Percentiles rank a stretch among this genome's conserved stretches.
These are phyloP conservation scores for Atalantia buxifolia DNA, from an alignment of 345 rosid genomes.

Conservation along the genomic window DNA sequence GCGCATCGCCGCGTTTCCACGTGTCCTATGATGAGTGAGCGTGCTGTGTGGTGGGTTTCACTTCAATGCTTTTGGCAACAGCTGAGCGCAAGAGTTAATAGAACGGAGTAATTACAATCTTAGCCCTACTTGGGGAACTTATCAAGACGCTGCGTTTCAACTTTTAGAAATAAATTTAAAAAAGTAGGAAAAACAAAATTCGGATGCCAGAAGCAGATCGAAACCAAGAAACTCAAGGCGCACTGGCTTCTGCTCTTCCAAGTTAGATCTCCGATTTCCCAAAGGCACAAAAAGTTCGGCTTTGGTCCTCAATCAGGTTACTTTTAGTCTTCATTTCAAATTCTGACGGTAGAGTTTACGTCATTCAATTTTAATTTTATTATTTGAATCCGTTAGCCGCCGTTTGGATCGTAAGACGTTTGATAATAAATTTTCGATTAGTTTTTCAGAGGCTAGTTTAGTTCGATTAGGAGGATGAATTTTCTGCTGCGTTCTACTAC, in stretches of 20 bases:
- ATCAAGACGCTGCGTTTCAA: slow-evolving; percentile 1
- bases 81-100: background rate
- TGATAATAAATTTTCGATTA: background rate
- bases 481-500: slow-evolving; percentile 60
- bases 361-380: background rate
- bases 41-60: background rate
- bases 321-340: background rate
- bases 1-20: slow-evolving; percentile 18
- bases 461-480: slow-evolving; percentile 56
- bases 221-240: background rate
- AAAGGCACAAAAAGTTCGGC: background rate
- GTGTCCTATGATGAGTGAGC: background rate
- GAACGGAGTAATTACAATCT: too few relatives aligned
- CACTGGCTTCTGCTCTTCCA: background rate
- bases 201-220: background rate
- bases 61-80: background rate
- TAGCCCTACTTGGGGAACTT: too few relatives aligned
- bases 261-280: slow-evolving; percentile 1
- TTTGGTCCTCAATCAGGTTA: slow-evolving; percentile 7
- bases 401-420: background rate
- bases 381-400: background rate
- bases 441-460: slow-evolving; percentile 22
- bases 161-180: background rate
- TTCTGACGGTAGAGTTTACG: background rate
- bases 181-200: background rate